Evolutionary conservation across 768 basidiomycete genomes (phyloP), one percentile per base, ranked within the genome.

Genomic region (Rhizopogon rudus): DNA sequence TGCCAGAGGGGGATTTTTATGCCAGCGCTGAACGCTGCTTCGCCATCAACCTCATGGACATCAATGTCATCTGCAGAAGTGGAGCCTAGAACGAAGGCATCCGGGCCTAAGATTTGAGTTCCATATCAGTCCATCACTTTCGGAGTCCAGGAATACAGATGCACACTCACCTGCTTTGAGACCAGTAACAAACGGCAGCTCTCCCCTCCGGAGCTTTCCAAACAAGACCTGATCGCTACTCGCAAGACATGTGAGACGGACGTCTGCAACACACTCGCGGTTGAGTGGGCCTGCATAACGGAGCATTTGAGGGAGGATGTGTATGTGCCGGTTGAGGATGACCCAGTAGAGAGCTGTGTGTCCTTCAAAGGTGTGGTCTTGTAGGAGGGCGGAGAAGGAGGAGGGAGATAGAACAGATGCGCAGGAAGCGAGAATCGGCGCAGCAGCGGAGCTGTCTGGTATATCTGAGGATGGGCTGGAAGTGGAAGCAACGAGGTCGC

Each of bases 261-360:
- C 73, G 33, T 91, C 89, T 3, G 77, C 76, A 6, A 82, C 66
- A 0, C 82, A 83, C n/a, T 58, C 37, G 10, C 60, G 57, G 6
- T 67, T 65, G 3, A 81, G 64, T 8, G 79, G 78, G 0, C 76
- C 71, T 0, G 86, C 80, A 49, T 81, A 74, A 5, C 75, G 73
- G 44, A 89, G 71, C 20, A 89, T 69, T 0, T 78, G 76, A 17
- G 82, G 67, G 4, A 87, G 58, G 22, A 79, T 63, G 28, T 71
- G 65, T 13, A 63, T 44, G 3, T 57, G 53, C 3, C 77, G 78
- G 54, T 86, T 87, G 22, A 89, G 69, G 58, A 89, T 81, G 0
- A 82, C 83, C 88, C 88, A 90, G 63, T 89, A 89, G 3, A 90
- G 59, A 0, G 86, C 83, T 0, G 83, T 82, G 61, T 83, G 86